These are phyloP conservation scores for Diaporthe australafricana DNA, from an alignment of 2,329 filamentous ascomycete species.

Conservation along the genomic window DNA sequence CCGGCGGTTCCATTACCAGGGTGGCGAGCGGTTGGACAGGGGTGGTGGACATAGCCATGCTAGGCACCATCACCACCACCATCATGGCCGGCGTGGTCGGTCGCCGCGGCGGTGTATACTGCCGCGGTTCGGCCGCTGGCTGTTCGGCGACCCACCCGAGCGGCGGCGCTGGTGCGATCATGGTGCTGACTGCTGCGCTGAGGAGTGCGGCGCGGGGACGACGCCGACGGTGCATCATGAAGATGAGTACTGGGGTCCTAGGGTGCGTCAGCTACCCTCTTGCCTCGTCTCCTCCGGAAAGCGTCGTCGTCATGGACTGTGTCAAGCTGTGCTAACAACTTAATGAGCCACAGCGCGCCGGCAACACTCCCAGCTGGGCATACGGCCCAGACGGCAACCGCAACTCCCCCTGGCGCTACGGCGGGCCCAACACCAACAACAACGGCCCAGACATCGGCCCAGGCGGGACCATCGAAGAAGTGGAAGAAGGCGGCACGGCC, in stretches of 20 bases:
- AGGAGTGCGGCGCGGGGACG: neutral
- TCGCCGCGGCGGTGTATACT: constrained; percentile 24
- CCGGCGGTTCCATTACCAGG: constrained; percentile 32
- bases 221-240: constrained; percentile 32
- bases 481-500: constrained; percentile 24
- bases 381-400: constrained; percentile 1
- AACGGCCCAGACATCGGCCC: constrained; percentile 5
- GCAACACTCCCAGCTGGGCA: constrained; percentile 2
- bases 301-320: too few species aligned
- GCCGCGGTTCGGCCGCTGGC: constrained; percentile 24
- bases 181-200: neutral
- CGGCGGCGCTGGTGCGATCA: neutral
- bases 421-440: neutral
- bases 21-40: constrained; percentile 1
- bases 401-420: constrained; percentile 29
- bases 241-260: constrained; percentile 33
- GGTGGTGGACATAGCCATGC: neutral
- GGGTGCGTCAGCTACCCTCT: neutral
- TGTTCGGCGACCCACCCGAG: constrained; percentile 25
- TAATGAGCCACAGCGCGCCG: neutral
- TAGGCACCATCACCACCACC: neutral
- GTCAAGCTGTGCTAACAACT: neutral
- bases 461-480: constrained; percentile 23
- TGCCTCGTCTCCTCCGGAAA: neutral
- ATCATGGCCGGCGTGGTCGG: neutral